phyloP scores from a whole-genome alignment of 2,329 filamentous ascomycete genomes.

The Massarina eburnea region DNA sequence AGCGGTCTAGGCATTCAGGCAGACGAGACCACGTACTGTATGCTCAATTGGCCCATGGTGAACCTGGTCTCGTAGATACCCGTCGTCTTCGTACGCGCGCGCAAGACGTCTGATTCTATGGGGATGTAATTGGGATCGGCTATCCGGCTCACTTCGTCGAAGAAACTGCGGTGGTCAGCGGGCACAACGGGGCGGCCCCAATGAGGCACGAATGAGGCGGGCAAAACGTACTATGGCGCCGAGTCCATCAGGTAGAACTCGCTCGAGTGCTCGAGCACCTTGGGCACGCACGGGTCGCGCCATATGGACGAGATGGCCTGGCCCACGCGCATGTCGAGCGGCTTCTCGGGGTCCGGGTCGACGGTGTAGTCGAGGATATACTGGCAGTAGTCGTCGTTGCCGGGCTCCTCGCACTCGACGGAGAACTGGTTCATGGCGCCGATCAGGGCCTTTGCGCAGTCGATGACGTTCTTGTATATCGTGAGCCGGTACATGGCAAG shows the following conservation, averaged over 20 bases:
- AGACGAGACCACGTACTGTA: constrained; percentile 70
- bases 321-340: constrained; percentile 78
- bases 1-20: constrained; percentile 12
- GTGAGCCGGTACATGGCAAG: constrained; percentile 91
- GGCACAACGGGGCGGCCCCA: no score
- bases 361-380: constrained; percentile 86
- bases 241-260: constrained; percentile 99
- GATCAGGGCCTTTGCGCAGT: constrained; percentile 93
- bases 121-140: constrained; percentile 83
- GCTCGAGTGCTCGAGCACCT: constrained; percentile 88
- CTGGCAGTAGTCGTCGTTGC: constrained; percentile 72
- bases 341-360: constrained; percentile 84
- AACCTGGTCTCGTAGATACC: constrained; percentile 99
- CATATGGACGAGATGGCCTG: constrained; percentile 83
- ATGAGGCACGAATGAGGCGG: not conserved
- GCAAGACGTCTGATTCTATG: constrained; percentile 89
- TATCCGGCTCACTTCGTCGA: constrained; percentile 88
- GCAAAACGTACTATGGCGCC: constrained; percentile 79
- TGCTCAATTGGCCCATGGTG: constrained; percentile 97
- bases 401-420: constrained; percentile 72
- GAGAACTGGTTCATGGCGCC: constrained; percentile 89
- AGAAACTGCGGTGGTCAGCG: constrained; percentile 68
- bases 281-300: constrained; percentile 81
- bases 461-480: constrained; percentile 96
- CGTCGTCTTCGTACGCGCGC: constrained; percentile 95